A percentile compares a stretch with the other conserved stretches of the same genome.
phyloP scores from a whole-genome alignment of 2,329 filamentous ascomycete species.

The Stachybotrys elegans region DNA sequence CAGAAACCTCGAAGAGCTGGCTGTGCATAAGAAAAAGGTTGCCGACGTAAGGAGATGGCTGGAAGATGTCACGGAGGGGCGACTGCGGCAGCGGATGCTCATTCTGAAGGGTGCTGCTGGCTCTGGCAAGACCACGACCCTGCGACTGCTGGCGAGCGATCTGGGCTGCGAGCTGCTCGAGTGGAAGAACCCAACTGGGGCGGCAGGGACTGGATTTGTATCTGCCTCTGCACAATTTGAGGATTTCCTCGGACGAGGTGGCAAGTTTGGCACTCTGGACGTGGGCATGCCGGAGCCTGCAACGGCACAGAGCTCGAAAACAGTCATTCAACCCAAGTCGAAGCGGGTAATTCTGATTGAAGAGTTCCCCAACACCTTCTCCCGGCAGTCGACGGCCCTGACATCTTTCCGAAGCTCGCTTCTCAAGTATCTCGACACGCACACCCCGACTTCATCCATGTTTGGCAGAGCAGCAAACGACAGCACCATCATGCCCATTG shows the following conservation, averaged over 20 bases:
- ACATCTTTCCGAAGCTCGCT: conserved; percentile 71
- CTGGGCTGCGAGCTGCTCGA: conserved; percentile 75
- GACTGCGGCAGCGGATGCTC: conserved; percentile 65
- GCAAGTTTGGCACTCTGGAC: conserved; percentile 72
- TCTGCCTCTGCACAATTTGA: conserved; percentile 81
- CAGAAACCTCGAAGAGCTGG: conserved; percentile 70
- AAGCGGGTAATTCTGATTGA: conserved; percentile 67
- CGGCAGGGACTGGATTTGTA: conserved; percentile 54
- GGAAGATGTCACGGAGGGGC: conserved; percentile 63
- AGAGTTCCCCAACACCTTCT: conserved; percentile 76
- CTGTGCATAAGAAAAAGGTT: conserved; percentile 93
- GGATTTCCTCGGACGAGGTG: conserved; percentile 80
- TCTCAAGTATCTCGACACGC: conserved; percentile 66
- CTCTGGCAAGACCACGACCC: conserved; percentile 85
- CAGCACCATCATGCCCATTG: conserved; percentile 61
- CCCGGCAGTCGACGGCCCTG: conserved; percentile 57
- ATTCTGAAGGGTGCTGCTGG: conserved; percentile 88
- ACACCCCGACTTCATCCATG: conserved; percentile 50
- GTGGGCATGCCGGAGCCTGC: conserved; percentile 25
- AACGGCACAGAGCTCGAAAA: conserved; percentile 15
- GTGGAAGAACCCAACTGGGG: conserved; percentile 79
- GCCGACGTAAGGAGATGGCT: conserved; percentile 81
- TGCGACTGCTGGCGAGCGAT: conserved; percentile 72
- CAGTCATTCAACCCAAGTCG: conserved; percentile 11
- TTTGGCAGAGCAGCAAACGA: conserved; percentile 36